Percentiles rank a stretch among this genome's conserved stretches.
These are phyloP conservation scores for Fusarium illudens DNA, from an alignment of 2,329 filamentous ascomycete genomes.

Conservation along the genomic window DNA sequence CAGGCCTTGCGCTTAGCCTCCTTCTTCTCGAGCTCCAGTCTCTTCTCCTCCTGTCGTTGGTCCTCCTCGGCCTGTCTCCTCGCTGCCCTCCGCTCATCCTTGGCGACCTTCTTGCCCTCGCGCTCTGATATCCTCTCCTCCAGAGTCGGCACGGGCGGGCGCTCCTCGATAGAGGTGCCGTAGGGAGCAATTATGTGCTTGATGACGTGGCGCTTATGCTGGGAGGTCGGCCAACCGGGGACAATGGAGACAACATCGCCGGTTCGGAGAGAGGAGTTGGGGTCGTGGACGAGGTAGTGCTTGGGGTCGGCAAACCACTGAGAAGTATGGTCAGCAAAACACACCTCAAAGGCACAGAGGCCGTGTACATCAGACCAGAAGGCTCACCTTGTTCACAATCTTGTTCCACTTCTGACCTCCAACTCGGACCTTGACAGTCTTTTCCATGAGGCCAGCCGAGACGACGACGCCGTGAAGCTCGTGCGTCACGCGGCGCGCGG, in stretches of 20 bases:
- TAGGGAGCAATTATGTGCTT: slow-evolving; percentile 76
- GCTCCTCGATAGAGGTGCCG: slow-evolving; percentile 68
- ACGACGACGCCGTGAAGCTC: slow-evolving; percentile 75
- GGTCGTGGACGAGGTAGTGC: slow-evolving; percentile 80
- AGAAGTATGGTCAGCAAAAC: neutral
- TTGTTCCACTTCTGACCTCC: slow-evolving; percentile 77
- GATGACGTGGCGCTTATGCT: slow-evolving; percentile 77
- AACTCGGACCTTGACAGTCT: slow-evolving; percentile 80
- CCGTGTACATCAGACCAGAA: neutral
- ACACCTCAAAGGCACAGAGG: neutral
- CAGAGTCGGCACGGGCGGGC: slow-evolving; percentile 71
- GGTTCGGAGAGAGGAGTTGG: slow-evolving; percentile 73
- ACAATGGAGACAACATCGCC: slow-evolving; percentile 80
- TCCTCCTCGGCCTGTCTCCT: slow-evolving; percentile 41
- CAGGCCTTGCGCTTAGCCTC: slow-evolving; percentile 36
- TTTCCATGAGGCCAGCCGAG: slow-evolving; percentile 79
- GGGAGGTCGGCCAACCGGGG: slow-evolving; percentile 70
- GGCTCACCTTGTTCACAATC: slow-evolving; percentile 73
- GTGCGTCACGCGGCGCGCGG: slow-evolving; percentile 56
- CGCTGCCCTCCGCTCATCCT: slow-evolving; percentile 62
- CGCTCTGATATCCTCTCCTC: slow-evolving; percentile 67
- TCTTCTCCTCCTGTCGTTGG: slow-evolving; percentile 41
- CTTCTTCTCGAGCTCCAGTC: slow-evolving; percentile 35
- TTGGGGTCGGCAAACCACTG: slow-evolving; percentile 69
- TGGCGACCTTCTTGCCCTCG: slow-evolving; percentile 63